phyloP scores from a whole-genome alignment of 1,139 yeast genomes.

The Hemisphaericaspora xylofermentans region DNA sequence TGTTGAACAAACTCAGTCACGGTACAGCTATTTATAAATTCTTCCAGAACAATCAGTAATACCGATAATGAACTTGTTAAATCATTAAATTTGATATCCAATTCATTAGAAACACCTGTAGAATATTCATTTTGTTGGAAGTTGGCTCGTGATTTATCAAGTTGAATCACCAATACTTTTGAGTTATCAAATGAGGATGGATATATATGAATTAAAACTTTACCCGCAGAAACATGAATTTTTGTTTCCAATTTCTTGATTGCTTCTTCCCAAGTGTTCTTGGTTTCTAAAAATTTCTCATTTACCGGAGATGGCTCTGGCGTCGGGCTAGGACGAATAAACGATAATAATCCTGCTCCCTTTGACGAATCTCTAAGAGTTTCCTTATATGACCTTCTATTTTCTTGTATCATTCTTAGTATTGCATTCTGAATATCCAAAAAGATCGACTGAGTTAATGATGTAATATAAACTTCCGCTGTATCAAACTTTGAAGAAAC shows the following conservation, averaged over 20 bases:
- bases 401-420: slow-evolving; percentile 71
- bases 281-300: slow-evolving; percentile 1
- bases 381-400: slow-evolving; percentile 68
- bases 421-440: slow-evolving; percentile 75
- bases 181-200: slow-evolving; percentile 77
- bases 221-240: slow-evolving; percentile 58
- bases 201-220: slow-evolving; percentile 60
- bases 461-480: slow-evolving; percentile 67
- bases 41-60: slow-evolving; percentile 45
- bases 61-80: slow-evolving; percentile 65
- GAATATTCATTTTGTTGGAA: slow-evolving; percentile 58
- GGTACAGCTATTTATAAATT: slow-evolving; percentile 39
- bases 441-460: slow-evolving; percentile 80
- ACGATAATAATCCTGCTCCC: slow-evolving; percentile 4
- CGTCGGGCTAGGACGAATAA: not conserved
- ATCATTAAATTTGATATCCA: slow-evolving; percentile 57
- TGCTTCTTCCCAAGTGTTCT: slow-evolving; percentile 34
- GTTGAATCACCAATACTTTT: slow-evolving; percentile 64
- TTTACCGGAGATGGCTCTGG: not conserved
- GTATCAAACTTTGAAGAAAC: slow-evolving; percentile 57
- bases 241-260: slow-evolving; percentile 54
- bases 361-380: slow-evolving; percentile 56
- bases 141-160: slow-evolving; percentile 59
- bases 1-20: slow-evolving; percentile 56
- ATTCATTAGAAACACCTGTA: slow-evolving; percentile 48